These are phyloP conservation scores for Trypanosoma congolense DNA, from an alignment of 208 protist species.

Conservation along the genomic window DNA sequence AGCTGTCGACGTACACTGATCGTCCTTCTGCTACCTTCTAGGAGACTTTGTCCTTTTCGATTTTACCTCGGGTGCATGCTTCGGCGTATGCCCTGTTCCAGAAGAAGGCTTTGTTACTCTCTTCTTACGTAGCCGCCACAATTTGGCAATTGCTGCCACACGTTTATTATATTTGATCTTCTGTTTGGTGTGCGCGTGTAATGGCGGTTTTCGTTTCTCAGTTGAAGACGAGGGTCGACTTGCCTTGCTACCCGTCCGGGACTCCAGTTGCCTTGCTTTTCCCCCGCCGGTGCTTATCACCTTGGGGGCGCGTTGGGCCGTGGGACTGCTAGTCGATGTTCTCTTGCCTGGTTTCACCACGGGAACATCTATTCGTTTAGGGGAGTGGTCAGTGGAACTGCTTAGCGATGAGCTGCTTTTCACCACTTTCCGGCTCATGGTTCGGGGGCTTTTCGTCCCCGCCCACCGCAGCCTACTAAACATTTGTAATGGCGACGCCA, in stretches of 20 bases:
- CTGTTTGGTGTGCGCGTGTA: constrained; percentile 36
- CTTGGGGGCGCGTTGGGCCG: too few relatives aligned
- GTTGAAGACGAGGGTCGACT: not conserved
- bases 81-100: too few relatives aligned
- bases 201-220: constrained; percentile 21
- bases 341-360: too few relatives aligned
- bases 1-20: too few relatives aligned
- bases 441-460: not conserved
- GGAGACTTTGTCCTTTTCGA: too few relatives aligned
- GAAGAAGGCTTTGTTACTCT: not conserved
- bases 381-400: too few relatives aligned
- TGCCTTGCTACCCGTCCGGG: not conserved
- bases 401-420: too few relatives aligned
- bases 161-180: constrained; percentile 85
- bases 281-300: too few relatives aligned
- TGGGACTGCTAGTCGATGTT: too few relatives aligned
- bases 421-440: not conserved
- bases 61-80: too few relatives aligned
- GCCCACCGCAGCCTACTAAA: not conserved
- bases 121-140: constrained; percentile 64
- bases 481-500: not conserved
- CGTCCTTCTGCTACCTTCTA: too few relatives aligned
- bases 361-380: too few relatives aligned
- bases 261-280: not conserved
- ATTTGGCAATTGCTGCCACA: constrained; percentile 70